phyloP scores from a whole-genome alignment of 345 rosid genomes.

The Trapa bicornis region DNA sequence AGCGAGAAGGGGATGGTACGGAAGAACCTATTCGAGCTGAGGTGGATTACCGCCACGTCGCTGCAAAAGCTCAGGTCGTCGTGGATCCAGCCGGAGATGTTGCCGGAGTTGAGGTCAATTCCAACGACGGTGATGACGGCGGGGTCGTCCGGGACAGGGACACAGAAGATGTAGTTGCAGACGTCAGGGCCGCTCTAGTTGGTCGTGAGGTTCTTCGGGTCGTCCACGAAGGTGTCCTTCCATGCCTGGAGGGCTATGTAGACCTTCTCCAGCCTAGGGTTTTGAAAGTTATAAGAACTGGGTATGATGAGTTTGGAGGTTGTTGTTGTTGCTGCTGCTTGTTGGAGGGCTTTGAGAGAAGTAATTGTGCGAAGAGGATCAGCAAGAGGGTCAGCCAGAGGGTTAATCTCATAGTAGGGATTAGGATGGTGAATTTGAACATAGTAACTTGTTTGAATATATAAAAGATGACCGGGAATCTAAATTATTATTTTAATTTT shows the following conservation, averaged over 20 bases:
- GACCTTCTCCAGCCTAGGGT: conserved; percentile 59
- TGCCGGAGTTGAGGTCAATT: conserved; percentile 67
- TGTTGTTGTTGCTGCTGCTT: no score
- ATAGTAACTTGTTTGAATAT: no score
- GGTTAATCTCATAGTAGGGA: no score
- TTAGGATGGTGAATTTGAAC: no score
- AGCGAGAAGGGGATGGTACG: conserved; percentile 52
- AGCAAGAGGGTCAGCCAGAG: no score
- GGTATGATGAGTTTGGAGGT: no score
- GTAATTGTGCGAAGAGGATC: no score
- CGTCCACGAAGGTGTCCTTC: conserved; percentile 52
- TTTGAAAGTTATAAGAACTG: conserved; percentile 10
- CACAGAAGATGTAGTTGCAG: conserved; percentile 73
- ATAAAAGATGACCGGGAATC: no score
- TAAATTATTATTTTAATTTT: no score
- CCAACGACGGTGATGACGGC: conserved; percentile 54
- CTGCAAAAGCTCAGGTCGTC: conserved; percentile 59
- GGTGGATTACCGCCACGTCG: conserved; percentile 67
- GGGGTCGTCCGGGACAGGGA: conserved; percentile 47
- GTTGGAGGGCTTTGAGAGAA: no score
- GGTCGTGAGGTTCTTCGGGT: conserved; percentile 49
- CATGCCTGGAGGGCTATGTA: conserved; percentile 63
- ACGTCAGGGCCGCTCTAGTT: conserved; percentile 74
- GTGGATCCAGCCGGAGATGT: conserved; percentile 51
- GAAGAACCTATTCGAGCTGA: conserved; percentile 57